Percentiles rank a stretch among this genome's conserved stretches.
Evolutionary conservation across 2,329 filamentous ascomycete genomes (phyloP).

Genomic region (Diaporthe longicolla): DNA sequence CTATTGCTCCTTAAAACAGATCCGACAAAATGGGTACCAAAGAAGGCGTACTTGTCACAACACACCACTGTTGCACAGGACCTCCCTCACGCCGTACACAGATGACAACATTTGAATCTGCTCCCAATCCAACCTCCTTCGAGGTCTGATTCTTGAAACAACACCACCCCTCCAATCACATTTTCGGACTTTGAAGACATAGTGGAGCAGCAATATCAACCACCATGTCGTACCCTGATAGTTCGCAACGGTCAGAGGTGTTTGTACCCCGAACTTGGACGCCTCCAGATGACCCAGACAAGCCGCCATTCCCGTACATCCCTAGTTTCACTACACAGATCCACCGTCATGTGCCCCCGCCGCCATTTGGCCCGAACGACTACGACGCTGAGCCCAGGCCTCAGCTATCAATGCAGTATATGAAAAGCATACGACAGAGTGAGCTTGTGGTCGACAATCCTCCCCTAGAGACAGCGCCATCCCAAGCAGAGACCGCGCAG

Average conservation of each 20-base stretch:
- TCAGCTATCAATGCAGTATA: not conserved
- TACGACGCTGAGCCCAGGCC: not conserved
- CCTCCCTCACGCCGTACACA: no score
- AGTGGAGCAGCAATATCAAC: no score
- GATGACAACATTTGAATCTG: no score
- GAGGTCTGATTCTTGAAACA: no score
- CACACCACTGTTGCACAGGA: no score
- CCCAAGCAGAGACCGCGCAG: not conserved
- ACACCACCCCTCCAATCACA: no score
- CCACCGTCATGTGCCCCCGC: not conserved
- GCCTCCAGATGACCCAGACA: not conserved
- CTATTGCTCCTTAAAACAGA: not conserved
- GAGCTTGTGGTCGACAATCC: slow-evolving; percentile 5
- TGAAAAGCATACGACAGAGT: not conserved
- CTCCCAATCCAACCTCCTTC: no score
- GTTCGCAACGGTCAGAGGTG: not conserved
- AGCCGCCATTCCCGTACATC: not conserved
- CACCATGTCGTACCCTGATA: not conserved
- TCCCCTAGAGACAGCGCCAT: slow-evolving; percentile 4
- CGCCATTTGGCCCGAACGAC: not conserved
- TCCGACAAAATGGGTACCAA: not conserved
- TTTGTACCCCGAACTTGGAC: not conserved
- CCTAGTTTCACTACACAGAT: not conserved
- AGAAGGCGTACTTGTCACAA: slow-evolving; percentile 10
- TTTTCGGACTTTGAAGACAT: no score